Conservation (phyloP, 2,329 filamentous ascomycete species). For the Alternaria metachromatica region DNA sequence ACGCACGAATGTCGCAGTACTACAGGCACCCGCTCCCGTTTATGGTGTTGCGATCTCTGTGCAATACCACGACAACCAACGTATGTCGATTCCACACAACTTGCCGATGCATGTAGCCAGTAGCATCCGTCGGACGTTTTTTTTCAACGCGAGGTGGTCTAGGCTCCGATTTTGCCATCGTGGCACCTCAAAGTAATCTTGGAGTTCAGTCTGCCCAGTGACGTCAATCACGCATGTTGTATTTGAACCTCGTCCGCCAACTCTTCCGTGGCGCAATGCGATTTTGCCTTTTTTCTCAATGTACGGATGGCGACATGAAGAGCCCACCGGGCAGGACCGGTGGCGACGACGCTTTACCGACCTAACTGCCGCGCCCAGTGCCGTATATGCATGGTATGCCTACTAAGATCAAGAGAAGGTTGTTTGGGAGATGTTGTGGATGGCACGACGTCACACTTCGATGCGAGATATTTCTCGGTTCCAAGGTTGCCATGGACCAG, state of each 20-base stretch:
- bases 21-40: background rate
- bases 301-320: background rate
- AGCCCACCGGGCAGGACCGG: background rate
- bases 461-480: background rate
- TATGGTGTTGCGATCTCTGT: background rate
- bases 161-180: background rate
- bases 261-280: background rate
- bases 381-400: background rate
- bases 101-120: background rate
- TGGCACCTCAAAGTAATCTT: background rate
- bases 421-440: background rate
- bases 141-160: background rate
- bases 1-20: background rate
- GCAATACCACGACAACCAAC: background rate
- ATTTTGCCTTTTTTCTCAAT: background rate
- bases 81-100: background rate
- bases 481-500: background rate
- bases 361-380: background rate
- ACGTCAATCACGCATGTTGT: background rate
- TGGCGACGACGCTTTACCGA: background rate
- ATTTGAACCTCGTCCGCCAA: background rate
- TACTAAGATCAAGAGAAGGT: slow-evolving; percentile 2
- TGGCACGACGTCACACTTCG: background rate
- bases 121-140: background rate
- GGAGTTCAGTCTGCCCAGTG: background rate